Percentiles rank a stretch among this genome's conserved stretches.
Evolutionary conservation across 805 yeast species (phyloP).

Genomic region (Pichia sporocuriosa): DNA sequence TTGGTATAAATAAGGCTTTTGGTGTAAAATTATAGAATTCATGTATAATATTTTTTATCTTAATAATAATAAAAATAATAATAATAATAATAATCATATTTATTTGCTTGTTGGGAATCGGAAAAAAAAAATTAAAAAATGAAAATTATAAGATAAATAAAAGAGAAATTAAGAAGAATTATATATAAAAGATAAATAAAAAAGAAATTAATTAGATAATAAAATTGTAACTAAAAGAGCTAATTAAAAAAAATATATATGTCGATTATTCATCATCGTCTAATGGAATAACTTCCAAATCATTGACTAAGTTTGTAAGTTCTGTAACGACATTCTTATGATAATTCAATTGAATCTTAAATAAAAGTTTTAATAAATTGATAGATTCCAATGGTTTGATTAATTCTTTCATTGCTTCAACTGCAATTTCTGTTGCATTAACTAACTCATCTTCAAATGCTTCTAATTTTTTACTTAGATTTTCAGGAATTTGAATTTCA

Average conservation of each 20-base stretch:
- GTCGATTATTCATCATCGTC: conserved; percentile 32
- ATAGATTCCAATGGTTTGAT: conserved; percentile 62
- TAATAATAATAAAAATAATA: too few species aligned
- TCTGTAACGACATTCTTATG: conserved; percentile 46
- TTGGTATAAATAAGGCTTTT: conserved; percentile 31
- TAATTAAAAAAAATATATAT: too few species aligned
- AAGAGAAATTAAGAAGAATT: too few species aligned
- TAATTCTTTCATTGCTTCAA: conserved; percentile 67
- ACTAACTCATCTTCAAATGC: conserved; percentile 71
- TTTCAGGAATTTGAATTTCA: conserved; percentile 39
- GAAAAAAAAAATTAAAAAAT: neutral
- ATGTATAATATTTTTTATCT: too few species aligned
- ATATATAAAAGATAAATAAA: neutral
- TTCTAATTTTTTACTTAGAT: conserved; percentile 46
- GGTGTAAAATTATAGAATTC: too few species aligned
- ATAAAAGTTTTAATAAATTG: conserved; percentile 57
- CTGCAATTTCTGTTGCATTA: conserved; percentile 70
- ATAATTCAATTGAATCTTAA: conserved; percentile 62
- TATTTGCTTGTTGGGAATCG: too few species aligned
- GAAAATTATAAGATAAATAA: neutral
- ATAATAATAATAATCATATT: too few species aligned
- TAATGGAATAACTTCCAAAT: conserved; percentile 36
- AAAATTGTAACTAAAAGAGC: too few species aligned
- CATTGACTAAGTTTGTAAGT: conserved; percentile 39
- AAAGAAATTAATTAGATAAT: neutral